Evolutionary conservation across 495 filamentous ascomycete species (phyloP), one percentile per base, ranked within the genome.

Genomic region (Pyronema domesticum): DNA sequence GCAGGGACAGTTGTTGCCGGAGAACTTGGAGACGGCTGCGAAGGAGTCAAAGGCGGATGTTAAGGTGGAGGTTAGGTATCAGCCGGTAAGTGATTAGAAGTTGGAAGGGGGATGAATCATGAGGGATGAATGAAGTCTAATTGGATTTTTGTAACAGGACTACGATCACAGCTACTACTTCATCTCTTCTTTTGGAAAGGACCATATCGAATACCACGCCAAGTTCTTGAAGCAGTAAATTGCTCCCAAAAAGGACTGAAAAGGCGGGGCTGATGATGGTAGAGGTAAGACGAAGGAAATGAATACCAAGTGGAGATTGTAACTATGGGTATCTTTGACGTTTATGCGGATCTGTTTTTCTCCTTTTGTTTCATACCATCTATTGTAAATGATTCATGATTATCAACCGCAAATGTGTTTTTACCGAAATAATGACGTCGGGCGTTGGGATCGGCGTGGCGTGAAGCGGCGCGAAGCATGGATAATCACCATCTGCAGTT

Each of bases 141-240:
- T 30, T 30, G 23, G 23, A 30, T 30, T 30, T 30, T 30, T 30
- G 23, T 30, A 30, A 30, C 64, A 86, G 65, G 88, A 79, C 50
- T 98, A 98, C 66, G 93, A 98, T 68, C 91, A 96, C 68, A 93
- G 86, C 52, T 98, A 98, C 67, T 95, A 76, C 69, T 94, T 91
- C 62, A 89, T 98, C 72, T 78, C 89, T 33, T 78, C 73, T 9
- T 98, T 98, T 69, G 75, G 83, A 47, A 81, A 82, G 60, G 89
- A 96, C 58, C 91, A 98, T 73, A 74, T 98, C 50, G 79, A 82
- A 52, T 86, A 91, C 68, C 86, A 87, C 53, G 89, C 91, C 39
- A 91, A 86, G 75, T 78, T 87, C 70, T 68, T 94, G 42, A 68
- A 76, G 67, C 69, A 68, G 60, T 77, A 78, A 73, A 76, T 42